Evolutionary conservation across 805 yeast genomes (phyloP), one percentile per base, ranked within the genome.

Genomic region (Candida endomychidarum): DNA sequence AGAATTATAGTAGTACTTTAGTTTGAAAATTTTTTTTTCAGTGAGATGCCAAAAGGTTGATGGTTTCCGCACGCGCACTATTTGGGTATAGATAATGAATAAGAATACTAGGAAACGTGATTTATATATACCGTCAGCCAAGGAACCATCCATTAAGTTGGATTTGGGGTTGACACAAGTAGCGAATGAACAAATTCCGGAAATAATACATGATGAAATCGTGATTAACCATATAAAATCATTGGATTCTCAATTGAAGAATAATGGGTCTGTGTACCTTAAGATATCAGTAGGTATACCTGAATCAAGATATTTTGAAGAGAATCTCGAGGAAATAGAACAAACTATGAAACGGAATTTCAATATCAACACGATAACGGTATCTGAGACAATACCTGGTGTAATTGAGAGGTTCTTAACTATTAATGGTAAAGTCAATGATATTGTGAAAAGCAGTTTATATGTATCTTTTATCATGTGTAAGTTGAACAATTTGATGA

Each of bases 331-430:
- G 2, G 33, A 29, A 5, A 20, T 54, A n/a, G 20, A 21, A 4
- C 33, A 48, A 14, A 24, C 14, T 5, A 27, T 65, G 22, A 54
- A 48, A 26, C 38, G 46, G 5, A 46, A 47, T 14, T 67, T 65
- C 32, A 37, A 35, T 5, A 35, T 58, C 5, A 45, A 42, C 4
- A 57, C 58, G 27, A 20, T 61, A 5, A 26, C 49, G 1, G 24
- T 63, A 5, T 58, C 67, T 0, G 43, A 46, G 5, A 32, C 45
- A 2, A 37, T 42, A 1, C 48, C 58, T 5, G 67, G 63, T 6
- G 35, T 58, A 8, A 46, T 64, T 6, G 72, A 67, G 28, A 42
- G 67, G 33, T 54, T 52, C 36, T 37, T 67, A 5, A 48, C 64
- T 1, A 23, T 69, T 5, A 52, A 52, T 34, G 74, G 74, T 1